These are phyloP conservation scores for Fusarium praegraminearum DNA, from an alignment of 2,329 filamentous ascomycete species.

Conservation along the genomic window DNA sequence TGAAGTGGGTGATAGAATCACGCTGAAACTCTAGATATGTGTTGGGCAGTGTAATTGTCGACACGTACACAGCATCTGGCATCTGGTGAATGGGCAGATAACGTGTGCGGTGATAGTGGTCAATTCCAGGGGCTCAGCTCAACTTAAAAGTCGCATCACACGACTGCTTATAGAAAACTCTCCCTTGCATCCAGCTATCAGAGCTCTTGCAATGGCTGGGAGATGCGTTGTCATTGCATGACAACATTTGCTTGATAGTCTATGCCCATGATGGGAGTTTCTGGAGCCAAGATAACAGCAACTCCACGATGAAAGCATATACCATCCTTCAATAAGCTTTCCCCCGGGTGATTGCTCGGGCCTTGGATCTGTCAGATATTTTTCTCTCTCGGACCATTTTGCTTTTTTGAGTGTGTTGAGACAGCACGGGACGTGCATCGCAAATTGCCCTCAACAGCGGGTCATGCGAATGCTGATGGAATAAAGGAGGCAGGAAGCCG, in stretches of 20 bases:
- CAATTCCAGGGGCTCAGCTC: constrained; percentile 1
- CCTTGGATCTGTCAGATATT: background rate
- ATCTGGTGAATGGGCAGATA: background rate
- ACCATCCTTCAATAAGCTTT: background rate
- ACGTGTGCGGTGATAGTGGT: background rate
- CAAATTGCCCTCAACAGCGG: background rate
- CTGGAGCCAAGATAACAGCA: background rate
- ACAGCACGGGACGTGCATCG: constrained; percentile 7
- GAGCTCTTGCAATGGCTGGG: background rate
- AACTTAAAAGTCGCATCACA: constrained; percentile 2
- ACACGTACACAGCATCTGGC: background rate
- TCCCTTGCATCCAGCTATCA: constrained; percentile 23
- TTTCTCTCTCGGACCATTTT: constrained; percentile 8
- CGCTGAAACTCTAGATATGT: background rate
- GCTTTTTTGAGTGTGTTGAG: constrained; percentile 1
- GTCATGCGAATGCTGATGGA: background rate
- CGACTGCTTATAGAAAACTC: background rate
- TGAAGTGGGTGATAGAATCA: no score
- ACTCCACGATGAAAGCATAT: background rate
- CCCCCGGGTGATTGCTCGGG: background rate
- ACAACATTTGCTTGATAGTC: background rate
- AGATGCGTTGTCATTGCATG: background rate
- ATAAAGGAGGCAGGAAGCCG: constrained; percentile 5
- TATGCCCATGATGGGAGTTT: background rate
- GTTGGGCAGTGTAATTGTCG: background rate